Conservation (phyloP, 257 asterid species). For the Lycium ferocissimum region DNA sequence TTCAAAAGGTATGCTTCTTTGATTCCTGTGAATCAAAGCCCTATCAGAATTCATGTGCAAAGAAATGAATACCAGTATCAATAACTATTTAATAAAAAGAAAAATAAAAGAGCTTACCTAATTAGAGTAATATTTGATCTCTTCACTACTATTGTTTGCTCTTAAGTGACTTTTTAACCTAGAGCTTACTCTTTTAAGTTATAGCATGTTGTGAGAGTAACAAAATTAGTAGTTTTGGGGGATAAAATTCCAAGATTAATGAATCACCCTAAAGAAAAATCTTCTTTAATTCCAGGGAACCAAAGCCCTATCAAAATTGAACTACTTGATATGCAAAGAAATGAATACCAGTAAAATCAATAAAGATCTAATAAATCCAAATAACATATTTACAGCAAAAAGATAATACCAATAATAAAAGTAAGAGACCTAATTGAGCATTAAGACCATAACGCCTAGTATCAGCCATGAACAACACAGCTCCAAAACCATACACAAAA, state of each 20-base stretch:
- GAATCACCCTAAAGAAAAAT: neutral
- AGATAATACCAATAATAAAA: neutral
- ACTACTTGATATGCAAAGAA: neutral
- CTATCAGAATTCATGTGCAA: neutral
- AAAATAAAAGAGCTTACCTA: too few species aligned
- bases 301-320: neutral
- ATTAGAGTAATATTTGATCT: too few species aligned
- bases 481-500: slow-evolving; percentile 23
- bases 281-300: neutral
- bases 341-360: neutral
- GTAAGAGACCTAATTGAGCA: slow-evolving; percentile 45
- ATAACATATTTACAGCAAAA: too few species aligned
- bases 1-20: neutral
- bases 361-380: neutral
- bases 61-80: neutral
- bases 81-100: neutral
- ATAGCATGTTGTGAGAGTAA: neutral
- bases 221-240: neutral
- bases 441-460: slow-evolving; percentile 42
- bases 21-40: neutral
- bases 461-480: slow-evolving; percentile 43
- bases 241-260: neutral
- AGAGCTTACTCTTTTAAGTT: too few species aligned
- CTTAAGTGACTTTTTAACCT: too few species aligned
- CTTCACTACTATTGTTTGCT: too few species aligned